Conservation (phyloP, 225 moss, liverwort and hornwort genomes). For the Rhytidiadelphus loreus region DNA sequence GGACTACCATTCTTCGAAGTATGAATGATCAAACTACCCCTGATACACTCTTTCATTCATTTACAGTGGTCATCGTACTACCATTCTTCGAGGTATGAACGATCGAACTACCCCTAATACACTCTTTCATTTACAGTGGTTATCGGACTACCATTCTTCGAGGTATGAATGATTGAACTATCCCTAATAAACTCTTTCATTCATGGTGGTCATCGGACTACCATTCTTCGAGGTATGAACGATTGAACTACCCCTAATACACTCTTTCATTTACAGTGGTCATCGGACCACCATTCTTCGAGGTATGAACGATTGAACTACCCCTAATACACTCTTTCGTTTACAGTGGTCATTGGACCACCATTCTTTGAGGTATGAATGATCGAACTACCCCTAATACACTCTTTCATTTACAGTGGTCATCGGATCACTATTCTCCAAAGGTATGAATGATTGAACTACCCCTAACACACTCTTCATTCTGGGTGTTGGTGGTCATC, state of each 20-base stretch:
- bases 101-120: too few relatives aligned
- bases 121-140: not conserved
- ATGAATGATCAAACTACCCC: too few relatives aligned
- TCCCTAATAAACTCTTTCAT: not conserved
- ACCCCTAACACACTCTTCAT: not conserved
- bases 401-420: too few relatives aligned
- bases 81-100: not conserved
- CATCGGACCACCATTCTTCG: too few relatives aligned
- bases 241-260: too few relatives aligned
- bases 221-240: not conserved
- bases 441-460: too few relatives aligned
- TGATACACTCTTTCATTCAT: not conserved
- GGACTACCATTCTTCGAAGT: not conserved
- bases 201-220: not conserved
- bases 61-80: rapidly evolving
- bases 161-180: too few relatives aligned
- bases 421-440: not conserved
- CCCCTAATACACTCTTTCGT: too few relatives aligned
- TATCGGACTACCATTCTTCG: rapidly evolving
- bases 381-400: too few relatives aligned
- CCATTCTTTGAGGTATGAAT: not conserved
- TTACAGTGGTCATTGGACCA: rapidly evolving
- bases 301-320: too few relatives aligned
- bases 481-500: not conserved
- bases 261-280: too few relatives aligned